Percentiles rank a stretch among this genome's conserved stretches.
Conservation (phyloP, 805 yeast species). For the Candida silvicultrix region DNA sequence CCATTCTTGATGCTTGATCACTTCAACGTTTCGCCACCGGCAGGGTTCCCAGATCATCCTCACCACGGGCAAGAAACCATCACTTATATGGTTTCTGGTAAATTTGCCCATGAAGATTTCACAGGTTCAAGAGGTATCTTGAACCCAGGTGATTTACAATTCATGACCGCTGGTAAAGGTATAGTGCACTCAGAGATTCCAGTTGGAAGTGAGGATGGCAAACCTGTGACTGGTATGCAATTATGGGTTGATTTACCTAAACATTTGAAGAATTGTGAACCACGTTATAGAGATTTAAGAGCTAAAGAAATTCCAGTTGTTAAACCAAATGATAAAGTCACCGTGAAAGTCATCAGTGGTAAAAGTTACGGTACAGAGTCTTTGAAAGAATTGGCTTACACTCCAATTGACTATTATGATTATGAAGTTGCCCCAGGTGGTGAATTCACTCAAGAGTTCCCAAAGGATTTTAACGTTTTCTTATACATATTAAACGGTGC, state of each 20-base stretch:
- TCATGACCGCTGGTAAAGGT: conserved; percentile 92
- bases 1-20: conserved; percentile 84
- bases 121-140: conserved; percentile 78
- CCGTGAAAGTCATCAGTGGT: conserved; percentile 73
- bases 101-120: conserved; percentile 78
- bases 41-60: conserved; percentile 82
- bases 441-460: conserved; percentile 50
- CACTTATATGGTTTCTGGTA: conserved; percentile 59
- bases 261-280: conserved; percentile 52
- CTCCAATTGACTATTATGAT: conserved; percentile 73
- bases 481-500: conserved; percentile 62
- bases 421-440: conserved; percentile 63
- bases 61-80: conserved; percentile 83
- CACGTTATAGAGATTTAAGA: conserved; percentile 74
- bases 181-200: conserved; percentile 88
- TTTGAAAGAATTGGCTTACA: conserved; percentile 68
- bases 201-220: conserved; percentile 40
- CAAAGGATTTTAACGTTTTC: conserved; percentile 60
- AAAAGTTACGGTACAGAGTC: conserved; percentile 70
- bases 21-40: conserved; percentile 54
- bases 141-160: conserved; percentile 79
- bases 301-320: conserved; percentile 66
- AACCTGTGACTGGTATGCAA: conserved; percentile 65
- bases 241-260: conserved; percentile 84
- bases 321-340: conserved; percentile 55